These are phyloP conservation scores for Malassezia dermatis DNA, from an alignment of 1,284 basidiomycete genomes.

Conservation along the genomic window DNA sequence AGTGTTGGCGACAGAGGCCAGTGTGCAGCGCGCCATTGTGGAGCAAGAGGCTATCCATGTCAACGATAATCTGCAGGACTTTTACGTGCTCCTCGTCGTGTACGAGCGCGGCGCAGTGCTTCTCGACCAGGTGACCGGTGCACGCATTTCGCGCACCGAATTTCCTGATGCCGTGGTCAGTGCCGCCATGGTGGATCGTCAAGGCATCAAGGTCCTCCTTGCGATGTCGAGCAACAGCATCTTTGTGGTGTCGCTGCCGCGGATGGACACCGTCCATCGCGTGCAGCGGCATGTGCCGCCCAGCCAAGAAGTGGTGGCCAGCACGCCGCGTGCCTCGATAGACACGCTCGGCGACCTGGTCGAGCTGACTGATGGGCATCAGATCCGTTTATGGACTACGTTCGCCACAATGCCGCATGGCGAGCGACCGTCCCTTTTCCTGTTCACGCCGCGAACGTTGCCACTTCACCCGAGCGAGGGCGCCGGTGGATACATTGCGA, in stretches of 20 bases:
- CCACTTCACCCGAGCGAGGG: conserved; percentile 30
- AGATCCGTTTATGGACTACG: conserved; percentile 37
- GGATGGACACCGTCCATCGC: conserved; percentile 26
- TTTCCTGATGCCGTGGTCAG: conserved; percentile 26
- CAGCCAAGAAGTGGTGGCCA: conserved; percentile 17
- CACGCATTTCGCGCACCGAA: conserved; percentile 22
- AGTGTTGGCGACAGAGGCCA: not conserved
- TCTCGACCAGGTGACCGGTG: conserved; percentile 27
- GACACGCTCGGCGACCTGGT: conserved; percentile 34
- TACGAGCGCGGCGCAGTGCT: conserved; percentile 2
- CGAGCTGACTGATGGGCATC: conserved; percentile 32
- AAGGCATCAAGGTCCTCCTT: conserved; percentile 23
- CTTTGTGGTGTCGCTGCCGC: conserved; percentile 28
- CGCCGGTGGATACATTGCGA: conserved; percentile 29
- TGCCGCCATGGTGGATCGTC: conserved; percentile 27
- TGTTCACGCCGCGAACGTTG: conserved; percentile 23
- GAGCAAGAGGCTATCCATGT: not conserved
- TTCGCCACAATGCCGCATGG: conserved; percentile 30
- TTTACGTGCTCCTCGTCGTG: conserved; percentile 15
- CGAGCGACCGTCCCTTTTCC: conserved; percentile 25
- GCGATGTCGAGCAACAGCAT: conserved; percentile 28
- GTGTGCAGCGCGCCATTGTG: conserved; percentile 6
- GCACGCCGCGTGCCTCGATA: conserved; percentile 17
- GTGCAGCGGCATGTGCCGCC: conserved; percentile 34
- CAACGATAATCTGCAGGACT: not conserved